Evolutionary conservation across 306 rosid genomes (phyloP).

Genomic region (Vigna unguiculata): DNA sequence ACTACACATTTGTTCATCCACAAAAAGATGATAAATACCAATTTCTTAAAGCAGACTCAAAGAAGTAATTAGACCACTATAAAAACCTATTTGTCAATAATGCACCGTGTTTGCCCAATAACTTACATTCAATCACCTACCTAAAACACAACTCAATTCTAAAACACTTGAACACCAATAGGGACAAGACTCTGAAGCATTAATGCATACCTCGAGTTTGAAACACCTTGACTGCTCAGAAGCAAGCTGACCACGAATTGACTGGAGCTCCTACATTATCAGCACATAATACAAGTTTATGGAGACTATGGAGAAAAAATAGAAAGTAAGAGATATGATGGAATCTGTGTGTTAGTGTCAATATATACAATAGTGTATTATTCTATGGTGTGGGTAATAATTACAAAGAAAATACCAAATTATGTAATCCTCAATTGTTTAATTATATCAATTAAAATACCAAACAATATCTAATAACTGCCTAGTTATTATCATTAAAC

Average conservation of each 20-base stretch:
- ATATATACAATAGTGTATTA: background rate
- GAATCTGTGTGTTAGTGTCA: background rate
- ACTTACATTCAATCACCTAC: constrained; percentile 10
- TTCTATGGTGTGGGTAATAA: background rate
- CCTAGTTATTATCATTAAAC: background rate
- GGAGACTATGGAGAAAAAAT: constrained; percentile 6
- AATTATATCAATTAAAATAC: too few species aligned
- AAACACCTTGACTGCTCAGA: constrained; percentile 96
- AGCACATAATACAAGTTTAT: constrained; percentile 23
- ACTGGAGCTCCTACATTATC: constrained; percentile 85
- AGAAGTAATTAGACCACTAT: background rate
- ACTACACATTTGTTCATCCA: background rate
- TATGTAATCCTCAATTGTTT: background rate
- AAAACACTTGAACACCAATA: background rate
- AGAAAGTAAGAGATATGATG: background rate
- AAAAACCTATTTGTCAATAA: background rate
- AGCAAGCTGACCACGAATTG: constrained; percentile 92
- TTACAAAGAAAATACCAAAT: background rate
- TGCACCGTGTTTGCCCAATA: constrained; percentile 3
- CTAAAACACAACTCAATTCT: constrained; percentile 2
- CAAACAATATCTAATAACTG: background rate
- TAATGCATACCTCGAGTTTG: constrained; percentile 83
- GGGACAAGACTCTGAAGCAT: constrained; percentile 33
- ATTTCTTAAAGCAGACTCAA: background rate
- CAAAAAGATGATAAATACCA: background rate